Conservation (phyloP, 306 rosid genomes). For the Bauhinia variegata region DNA sequence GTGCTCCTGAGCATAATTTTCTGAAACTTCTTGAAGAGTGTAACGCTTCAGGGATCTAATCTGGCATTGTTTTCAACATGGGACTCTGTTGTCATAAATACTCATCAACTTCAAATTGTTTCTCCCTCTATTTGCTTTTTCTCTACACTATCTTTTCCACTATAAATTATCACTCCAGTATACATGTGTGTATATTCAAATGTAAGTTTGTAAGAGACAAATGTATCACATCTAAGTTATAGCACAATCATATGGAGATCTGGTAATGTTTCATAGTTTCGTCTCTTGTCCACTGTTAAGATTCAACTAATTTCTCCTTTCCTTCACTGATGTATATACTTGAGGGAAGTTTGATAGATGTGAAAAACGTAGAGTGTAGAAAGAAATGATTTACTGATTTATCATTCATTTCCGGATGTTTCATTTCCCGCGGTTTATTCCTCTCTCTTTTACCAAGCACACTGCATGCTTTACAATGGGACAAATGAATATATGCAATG, state of each 20-base stretch:
- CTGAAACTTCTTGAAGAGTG: conserved; percentile 89
- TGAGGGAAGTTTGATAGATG: conserved; percentile 19
- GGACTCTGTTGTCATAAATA: conserved; percentile 31
- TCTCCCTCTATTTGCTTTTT: background rate
- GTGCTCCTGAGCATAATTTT: conserved; percentile 91
- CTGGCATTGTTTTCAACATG: conserved; percentile 43
- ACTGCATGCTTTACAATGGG: background rate
- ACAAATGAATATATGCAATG: background rate
- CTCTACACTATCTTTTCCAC: conserved; percentile 16
- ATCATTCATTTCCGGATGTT: background rate
- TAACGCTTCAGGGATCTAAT: conserved; percentile 71
- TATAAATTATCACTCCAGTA: conserved; percentile 18
- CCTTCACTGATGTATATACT: background rate
- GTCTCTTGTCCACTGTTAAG: background rate
- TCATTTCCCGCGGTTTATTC: background rate
- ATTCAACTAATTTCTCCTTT: conserved; percentile 26
- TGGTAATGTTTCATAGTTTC: conserved; percentile 18
- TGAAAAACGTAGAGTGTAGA: conserved; percentile 17
- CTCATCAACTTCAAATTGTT: conserved; percentile 24
- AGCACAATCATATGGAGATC: conserved; percentile 29
- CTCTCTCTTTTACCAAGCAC: conserved; percentile 8
- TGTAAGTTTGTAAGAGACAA: conserved; percentile 36
- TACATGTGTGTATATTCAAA: conserved; percentile 36
- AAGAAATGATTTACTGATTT: background rate
- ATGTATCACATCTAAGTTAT: conserved; percentile 24